phyloP scores from a whole-genome alignment of 2,329 filamentous ascomycete genomes.

The Eutypa lata region DNA sequence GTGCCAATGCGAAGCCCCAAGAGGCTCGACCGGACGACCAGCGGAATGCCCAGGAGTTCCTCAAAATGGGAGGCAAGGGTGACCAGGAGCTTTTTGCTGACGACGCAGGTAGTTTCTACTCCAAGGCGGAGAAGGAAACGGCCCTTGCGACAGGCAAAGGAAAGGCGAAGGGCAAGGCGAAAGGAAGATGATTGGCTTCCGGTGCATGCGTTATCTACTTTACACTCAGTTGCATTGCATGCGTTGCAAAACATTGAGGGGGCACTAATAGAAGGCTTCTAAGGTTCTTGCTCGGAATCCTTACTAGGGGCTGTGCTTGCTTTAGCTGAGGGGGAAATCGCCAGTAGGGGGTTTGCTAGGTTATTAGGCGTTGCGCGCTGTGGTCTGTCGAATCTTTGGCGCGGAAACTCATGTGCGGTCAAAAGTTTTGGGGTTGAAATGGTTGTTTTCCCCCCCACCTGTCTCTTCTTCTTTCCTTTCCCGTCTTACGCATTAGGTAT shows the following conservation, averaged over 20 bases:
- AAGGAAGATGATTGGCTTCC: conserved; percentile 10
- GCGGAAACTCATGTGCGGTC: too few relatives aligned
- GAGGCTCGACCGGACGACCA: conserved; percentile 67
- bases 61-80: conserved; percentile 80
- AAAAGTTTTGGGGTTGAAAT: too few relatives aligned
- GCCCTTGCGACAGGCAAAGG: conserved; percentile 20
- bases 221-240: neutral
- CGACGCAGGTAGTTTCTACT: conserved; percentile 52
- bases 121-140: conserved; percentile 33
- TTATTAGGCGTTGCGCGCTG: too few relatives aligned
- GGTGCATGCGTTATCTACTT: neutral
- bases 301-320: too few relatives aligned
- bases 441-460: too few relatives aligned
- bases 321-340: too few relatives aligned
- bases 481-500: too few relatives aligned
- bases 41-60: conserved; percentile 72
- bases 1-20: conserved; percentile 38
- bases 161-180: conserved; percentile 17
- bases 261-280: too few relatives aligned
- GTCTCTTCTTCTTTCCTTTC: too few relatives aligned
- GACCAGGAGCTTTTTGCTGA: conserved; percentile 75
- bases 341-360: too few relatives aligned
- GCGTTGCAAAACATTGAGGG: neutral
- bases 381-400: too few relatives aligned
- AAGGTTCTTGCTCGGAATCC: too few relatives aligned